Base-by-base conservation (phyloP, 768 basidiomycete species). In the Scleroderma bovista region DNA sequence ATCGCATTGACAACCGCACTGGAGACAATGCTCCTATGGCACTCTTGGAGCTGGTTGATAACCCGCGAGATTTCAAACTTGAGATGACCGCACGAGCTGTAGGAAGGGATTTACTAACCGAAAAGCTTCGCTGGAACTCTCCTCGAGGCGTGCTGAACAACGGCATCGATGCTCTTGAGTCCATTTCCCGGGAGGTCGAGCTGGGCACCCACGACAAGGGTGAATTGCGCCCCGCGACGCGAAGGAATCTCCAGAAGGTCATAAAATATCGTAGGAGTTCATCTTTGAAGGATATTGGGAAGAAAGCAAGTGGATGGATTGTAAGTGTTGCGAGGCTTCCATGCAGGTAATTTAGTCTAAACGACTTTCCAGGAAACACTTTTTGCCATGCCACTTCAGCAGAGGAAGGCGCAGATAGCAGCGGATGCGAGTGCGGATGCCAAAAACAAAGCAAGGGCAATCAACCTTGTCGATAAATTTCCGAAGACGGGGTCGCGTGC, bases 11-110 rank as follows among this genome's bases (percentile, higher is more conserved):
- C n/a, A 80, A 86, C 64, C 81, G 95, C 6, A 75, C 72, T 49
- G 93, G 94, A 13, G 96, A 99, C 72, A 90, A 94, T 59, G 96
- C 96, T 22, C 92, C 93, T 2, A 77, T 85, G 59, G 93, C 94
- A 3, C 81, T 99, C 54, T 68, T 99, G 39, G 91, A 95, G 65
- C 75, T 99, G n/a, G 94, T 98, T 26, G 96, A 98, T 73, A 88
- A 88, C 60, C 91, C 92, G 15, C 75, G 79, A 51, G 96, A 99
- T 70, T 71, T 97, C 38, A 83, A 84, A 52, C 88, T 84, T 63
- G 92, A 94, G 65, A 81, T 94, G 75, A 86, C 89, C 15, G 88
- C 95, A 20, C 81, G 90, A 47, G 81, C 90, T 2, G 77, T 94
- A 26, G 96, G 93, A 1, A 82, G 88, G 75, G 94, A 98, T 60